Evolutionary conservation across 371 early-diverging fungal genomes (phyloP).

Genomic region (Conidiobolus coronatus): DNA sequence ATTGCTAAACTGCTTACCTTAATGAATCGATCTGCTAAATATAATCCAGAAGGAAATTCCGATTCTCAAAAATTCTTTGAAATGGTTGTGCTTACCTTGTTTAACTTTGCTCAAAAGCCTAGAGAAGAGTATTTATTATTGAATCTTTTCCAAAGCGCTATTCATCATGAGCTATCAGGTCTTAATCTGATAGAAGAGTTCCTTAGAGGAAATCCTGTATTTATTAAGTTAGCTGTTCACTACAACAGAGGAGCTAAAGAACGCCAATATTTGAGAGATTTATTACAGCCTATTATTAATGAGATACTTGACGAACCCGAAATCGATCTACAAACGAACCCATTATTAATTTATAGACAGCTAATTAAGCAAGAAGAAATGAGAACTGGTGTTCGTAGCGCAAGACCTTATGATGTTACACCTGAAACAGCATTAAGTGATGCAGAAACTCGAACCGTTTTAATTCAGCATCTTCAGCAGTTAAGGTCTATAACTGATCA

Average conservation of each 20-base stretch:
- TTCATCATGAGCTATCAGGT: slow-evolving; percentile 65
- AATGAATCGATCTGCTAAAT: slow-evolving; percentile 33
- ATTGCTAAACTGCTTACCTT: slow-evolving; percentile 67
- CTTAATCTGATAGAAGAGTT: slow-evolving; percentile 67
- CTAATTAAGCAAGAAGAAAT: slow-evolving; percentile 77
- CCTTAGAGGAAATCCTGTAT: slow-evolving; percentile 82
- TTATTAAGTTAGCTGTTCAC: slow-evolving; percentile 84
- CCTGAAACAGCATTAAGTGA: slow-evolving; percentile 70
- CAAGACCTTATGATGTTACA: slow-evolving; percentile 49
- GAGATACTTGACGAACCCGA: slow-evolving; percentile 45
- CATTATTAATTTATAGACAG: slow-evolving; percentile 65
- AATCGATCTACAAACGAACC: slow-evolving; percentile 79
- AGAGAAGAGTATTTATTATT: slow-evolving; percentile 93
- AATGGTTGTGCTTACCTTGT: slow-evolving; percentile 75
- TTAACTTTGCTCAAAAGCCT: slow-evolving; percentile 83
- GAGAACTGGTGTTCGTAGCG: slow-evolving; percentile 59
- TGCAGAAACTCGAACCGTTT: slow-evolving; percentile 57
- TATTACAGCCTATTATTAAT: slow-evolving; percentile 59
- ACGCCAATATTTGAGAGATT: slow-evolving; percentile 63
- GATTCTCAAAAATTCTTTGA: slow-evolving; percentile 58
- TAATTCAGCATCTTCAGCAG: slow-evolving; percentile 46
- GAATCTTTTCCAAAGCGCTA: slow-evolving; percentile 82
- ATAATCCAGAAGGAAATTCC: slow-evolving; percentile 13
- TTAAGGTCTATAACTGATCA: slow-evolving; percentile 55
- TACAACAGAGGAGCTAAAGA: slow-evolving; percentile 89